A percentile compares a stretch with the other conserved stretches of the same genome.
Evolutionary conservation across 1,139 yeast genomes (phyloP).

Genomic region (Taphrina betulina): DNA sequence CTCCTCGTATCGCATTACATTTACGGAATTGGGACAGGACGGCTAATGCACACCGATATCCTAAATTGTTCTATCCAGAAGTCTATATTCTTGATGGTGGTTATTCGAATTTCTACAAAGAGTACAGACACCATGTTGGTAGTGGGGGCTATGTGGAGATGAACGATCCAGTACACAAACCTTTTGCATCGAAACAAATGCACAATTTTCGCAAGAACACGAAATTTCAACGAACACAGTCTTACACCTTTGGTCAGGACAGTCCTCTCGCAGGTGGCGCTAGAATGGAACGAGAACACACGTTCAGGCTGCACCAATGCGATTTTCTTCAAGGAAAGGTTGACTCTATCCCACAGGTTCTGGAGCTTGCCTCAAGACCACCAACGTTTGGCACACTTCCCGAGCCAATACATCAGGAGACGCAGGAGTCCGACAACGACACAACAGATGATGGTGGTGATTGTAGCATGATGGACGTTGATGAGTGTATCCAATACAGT

Average conservation of each 20-base stretch:
- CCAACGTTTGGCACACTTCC: neutral
- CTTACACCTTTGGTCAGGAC: conserved; percentile 29
- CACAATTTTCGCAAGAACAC: conserved; percentile 58
- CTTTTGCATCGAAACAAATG: conserved; percentile 70
- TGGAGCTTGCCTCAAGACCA: neutral
- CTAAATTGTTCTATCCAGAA: conserved; percentile 80
- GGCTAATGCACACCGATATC: conserved; percentile 70
- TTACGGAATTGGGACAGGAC: conserved; percentile 79
- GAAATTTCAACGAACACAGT: conserved; percentile 37
- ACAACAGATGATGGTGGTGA: conserved; percentile 22
- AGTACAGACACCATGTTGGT: conserved; percentile 44
- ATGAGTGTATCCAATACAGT: neutral
- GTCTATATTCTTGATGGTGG: conserved; percentile 88
- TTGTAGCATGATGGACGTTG: conserved; percentile 28
- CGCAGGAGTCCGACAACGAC: too few relatives aligned
- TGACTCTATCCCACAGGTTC: neutral
- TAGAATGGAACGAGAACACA: conserved; percentile 22
- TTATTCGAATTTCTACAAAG: conserved; percentile 70
- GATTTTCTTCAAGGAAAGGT: neutral
- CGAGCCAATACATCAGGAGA: neutral
- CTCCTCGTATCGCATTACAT: conserved; percentile 85
- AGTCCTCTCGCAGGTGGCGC: conserved; percentile 14
- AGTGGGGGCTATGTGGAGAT: conserved; percentile 59
- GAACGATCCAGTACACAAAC: conserved; percentile 70
- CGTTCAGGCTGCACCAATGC: conserved; percentile 3